Conservation (phyloP, 2,329 filamentous ascomycete genomes). For the Waltergamsia citrina region DNA sequence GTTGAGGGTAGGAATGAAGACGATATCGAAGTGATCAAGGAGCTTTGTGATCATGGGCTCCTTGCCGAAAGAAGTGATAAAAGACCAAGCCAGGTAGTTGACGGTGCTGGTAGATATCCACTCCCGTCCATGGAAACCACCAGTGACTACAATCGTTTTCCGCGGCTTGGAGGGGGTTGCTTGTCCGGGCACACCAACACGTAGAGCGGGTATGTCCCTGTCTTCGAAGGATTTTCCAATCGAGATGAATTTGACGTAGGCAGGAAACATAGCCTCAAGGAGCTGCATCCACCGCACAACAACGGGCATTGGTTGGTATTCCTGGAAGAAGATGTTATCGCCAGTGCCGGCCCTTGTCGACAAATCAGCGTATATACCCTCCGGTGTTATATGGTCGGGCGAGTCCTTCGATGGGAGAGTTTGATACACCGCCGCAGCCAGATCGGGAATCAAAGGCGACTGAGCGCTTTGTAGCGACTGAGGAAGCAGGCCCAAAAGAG, state of each 20-base stretch:
- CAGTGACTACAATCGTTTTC: slow-evolving; percentile 73
- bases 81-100: slow-evolving; percentile 80
- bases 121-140: slow-evolving; percentile 86
- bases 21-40: slow-evolving; percentile 74
- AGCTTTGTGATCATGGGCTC: slow-evolving; percentile 62
- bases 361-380: slow-evolving; percentile 4
- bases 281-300: slow-evolving; percentile 89
- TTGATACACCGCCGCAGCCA: slow-evolving; percentile 67
- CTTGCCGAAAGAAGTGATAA: slow-evolving; percentile 77
- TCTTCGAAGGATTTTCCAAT: slow-evolving; percentile 86
- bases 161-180: slow-evolving; percentile 37
- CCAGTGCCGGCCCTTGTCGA: slow-evolving; percentile 17
- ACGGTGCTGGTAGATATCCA: slow-evolving; percentile 94
- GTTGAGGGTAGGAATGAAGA: slow-evolving; percentile 83
- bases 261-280: slow-evolving; percentile 81
- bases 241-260: slow-evolving; percentile 61
- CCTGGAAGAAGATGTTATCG: slow-evolving; percentile 80
- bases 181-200: slow-evolving; percentile 52
- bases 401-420: slow-evolving; percentile 13
- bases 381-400: slow-evolving; percentile 1
- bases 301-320: slow-evolving; percentile 81
- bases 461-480: slow-evolving; percentile 62
- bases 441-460: slow-evolving; percentile 67
- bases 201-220: slow-evolving; percentile 73
- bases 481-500: slow-evolving; percentile 71